These are phyloP conservation scores for Canna indica DNA, from an alignment of 176 grass and related monocot species.

Conservation along the genomic window DNA sequence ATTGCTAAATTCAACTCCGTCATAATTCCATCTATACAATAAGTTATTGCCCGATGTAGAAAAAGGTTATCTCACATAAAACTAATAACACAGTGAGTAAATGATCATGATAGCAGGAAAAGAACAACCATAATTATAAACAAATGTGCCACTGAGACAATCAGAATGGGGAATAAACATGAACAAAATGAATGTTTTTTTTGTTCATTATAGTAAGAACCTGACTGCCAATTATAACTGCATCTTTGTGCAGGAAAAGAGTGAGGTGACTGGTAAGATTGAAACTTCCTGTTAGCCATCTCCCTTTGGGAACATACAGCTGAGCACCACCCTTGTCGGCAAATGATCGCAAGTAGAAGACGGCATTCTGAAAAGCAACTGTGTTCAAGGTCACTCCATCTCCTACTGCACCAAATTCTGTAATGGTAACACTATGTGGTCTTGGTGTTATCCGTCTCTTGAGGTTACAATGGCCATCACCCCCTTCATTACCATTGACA, in stretches of 20 bases:
- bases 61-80: too few species aligned
- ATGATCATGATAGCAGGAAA: too few species aligned
- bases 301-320: conserved; percentile 75
- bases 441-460: conserved; percentile 19
- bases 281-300: conserved; percentile 94
- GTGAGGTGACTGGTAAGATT: conserved; percentile 90
- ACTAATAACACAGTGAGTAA: too few species aligned
- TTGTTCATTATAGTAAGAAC: conserved; percentile 16
- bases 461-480: conserved; percentile 25
- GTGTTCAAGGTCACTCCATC: conserved; percentile 75
- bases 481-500: conserved; percentile 1
- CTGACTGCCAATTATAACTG: conserved; percentile 59
- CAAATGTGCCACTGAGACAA: too few species aligned
- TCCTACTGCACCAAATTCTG: conserved; percentile 85
- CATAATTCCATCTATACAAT: too few species aligned
- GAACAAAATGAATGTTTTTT: background rate
- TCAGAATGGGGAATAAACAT: background rate
- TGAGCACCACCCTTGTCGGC: conserved; percentile 88
- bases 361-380: conserved; percentile 78
- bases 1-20: too few species aligned
- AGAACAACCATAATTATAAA: too few species aligned
- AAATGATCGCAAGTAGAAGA: conserved; percentile 81
- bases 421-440: conserved; percentile 88
- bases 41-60: too few species aligned
- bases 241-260: conserved; percentile 66